Percentiles rank a stretch among this genome's conserved stretches.
Conservation (phyloP, 768 basidiomycete species). For the Psilocybe azurescens region DNA sequence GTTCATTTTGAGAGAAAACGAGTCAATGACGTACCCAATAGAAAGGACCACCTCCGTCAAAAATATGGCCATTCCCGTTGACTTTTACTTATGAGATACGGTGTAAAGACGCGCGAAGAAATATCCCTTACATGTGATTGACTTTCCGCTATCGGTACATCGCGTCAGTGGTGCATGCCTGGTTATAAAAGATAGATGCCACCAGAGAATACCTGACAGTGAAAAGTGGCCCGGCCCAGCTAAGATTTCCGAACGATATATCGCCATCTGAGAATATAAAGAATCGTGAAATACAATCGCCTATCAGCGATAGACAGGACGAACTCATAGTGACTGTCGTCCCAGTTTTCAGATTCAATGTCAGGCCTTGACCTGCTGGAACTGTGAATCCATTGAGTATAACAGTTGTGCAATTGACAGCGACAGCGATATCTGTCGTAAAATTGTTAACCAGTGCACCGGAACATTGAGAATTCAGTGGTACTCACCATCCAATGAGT, state of each 20-base stretch:
- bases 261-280: slow-evolving; percentile 51
- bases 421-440: slow-evolving; percentile 46
- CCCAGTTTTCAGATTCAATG: slow-evolving; percentile 47
- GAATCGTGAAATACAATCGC: not conserved
- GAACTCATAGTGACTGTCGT: slow-evolving; percentile 65
- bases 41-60: slow-evolving; percentile 49
- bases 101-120: not conserved
- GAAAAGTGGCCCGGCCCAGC: slow-evolving; percentile 62
- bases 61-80: slow-evolving; percentile 46
- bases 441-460: not conserved
- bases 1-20: not conserved
- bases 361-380: slow-evolving; percentile 55
- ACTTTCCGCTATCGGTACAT: slow-evolving; percentile 42
- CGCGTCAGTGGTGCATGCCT: not conserved
- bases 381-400: slow-evolving; percentile 63
- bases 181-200: not conserved
- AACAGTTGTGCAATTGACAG: slow-evolving; percentile 61
- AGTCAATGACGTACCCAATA: slow-evolving; percentile 39
- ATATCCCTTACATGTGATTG: slow-evolving; percentile 49
- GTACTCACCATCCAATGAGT: slow-evolving; percentile 24
- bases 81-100: slow-evolving; percentile 26
- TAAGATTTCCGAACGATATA: slow-evolving; percentile 55
- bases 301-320: slow-evolving; percentile 21
- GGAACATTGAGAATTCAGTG: not conserved
- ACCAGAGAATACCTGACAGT: slow-evolving; percentile 42